Percentiles rank a stretch among this genome's conserved stretches.
phyloP scores from a whole-genome alignment of 2,329 filamentous ascomycete species.

The Nannizziopsis arthrosporioides region DNA sequence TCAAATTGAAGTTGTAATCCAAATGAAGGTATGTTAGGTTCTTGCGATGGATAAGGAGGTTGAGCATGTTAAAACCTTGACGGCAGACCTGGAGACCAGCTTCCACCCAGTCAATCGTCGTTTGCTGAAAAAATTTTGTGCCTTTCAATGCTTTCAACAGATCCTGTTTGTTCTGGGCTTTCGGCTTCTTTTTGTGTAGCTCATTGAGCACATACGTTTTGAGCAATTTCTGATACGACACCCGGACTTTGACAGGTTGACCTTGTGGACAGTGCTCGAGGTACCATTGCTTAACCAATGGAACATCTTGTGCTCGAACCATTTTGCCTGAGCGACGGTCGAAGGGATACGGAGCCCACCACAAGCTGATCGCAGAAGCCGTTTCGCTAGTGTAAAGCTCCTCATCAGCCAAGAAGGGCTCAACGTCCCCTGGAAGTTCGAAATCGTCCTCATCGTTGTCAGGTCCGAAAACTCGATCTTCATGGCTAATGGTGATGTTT shows the following conservation, averaged over 20 bases:
- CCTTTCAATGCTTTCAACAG: slow-evolving; percentile 79
- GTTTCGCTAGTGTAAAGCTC: slow-evolving; percentile 83
- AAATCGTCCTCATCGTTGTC: slow-evolving; percentile 77
- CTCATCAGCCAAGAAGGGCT: slow-evolving; percentile 83
- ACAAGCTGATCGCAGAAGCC: slow-evolving; percentile 78
- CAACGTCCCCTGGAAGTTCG: slow-evolving; percentile 62
- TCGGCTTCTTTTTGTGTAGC: slow-evolving; percentile 87
- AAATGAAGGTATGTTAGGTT: slow-evolving; percentile 96
- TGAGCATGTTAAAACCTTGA: slow-evolving; percentile 98
- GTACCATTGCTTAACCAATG: slow-evolving; percentile 96
- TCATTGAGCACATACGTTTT: slow-evolving; percentile 96
- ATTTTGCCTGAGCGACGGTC: slow-evolving; percentile 86
- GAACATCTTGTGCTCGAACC: slow-evolving; percentile 94
- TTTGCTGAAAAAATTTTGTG: slow-evolving; percentile 99
- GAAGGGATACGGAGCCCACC: slow-evolving; percentile 98
- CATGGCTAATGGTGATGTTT: slow-evolving; percentile 82
- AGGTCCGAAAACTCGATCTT: slow-evolving; percentile 81
- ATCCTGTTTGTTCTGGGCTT: slow-evolving; percentile 91
- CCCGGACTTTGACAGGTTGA: slow-evolving; percentile 90
- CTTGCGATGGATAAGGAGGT: slow-evolving; percentile 92
- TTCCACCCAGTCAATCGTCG: slow-evolving; percentile 98
- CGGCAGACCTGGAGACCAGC: slow-evolving; percentile 95
- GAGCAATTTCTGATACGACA: slow-evolving; percentile 94
- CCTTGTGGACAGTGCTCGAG: slow-evolving; percentile 84
- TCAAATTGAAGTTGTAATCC: slow-evolving; percentile 98